Percentiles rank a stretch among this genome's conserved stretches.
phyloP scores from a whole-genome alignment of 805 yeast species.

The Candida loeiensis region DNA sequence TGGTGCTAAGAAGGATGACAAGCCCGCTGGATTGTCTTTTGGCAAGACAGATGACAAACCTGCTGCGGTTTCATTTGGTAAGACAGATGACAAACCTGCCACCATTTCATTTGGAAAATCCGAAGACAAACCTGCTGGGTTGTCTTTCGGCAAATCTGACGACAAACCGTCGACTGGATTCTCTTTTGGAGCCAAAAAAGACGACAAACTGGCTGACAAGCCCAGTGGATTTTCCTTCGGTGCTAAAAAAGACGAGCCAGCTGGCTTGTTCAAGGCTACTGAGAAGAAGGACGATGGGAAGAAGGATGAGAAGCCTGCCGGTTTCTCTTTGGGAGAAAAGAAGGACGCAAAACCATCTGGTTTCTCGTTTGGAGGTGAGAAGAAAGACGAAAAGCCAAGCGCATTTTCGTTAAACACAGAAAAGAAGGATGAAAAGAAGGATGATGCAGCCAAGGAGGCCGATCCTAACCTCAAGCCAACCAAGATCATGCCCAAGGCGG shows the following conservation, averaged over 20 bases:
- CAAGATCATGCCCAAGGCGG: slow-evolving; percentile 59
- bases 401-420: slow-evolving; percentile 15
- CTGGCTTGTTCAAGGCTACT: background rate
- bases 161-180: background rate
- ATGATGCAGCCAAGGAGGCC: slow-evolving; percentile 12
- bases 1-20: slow-evolving; percentile 13
- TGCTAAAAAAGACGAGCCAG: slow-evolving; percentile 17
- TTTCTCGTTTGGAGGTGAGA: slow-evolving; percentile 15
- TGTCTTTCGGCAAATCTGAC: slow-evolving; percentile 4
- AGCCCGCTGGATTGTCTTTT: slow-evolving; percentile 11
- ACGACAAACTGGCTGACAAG: slow-evolving; percentile 1
- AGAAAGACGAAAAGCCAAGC: slow-evolving; percentile 12
- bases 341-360: slow-evolving; percentile 10
- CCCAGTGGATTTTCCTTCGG: slow-evolving; percentile 16
- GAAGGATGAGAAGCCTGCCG: slow-evolving; percentile 9
- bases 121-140: slow-evolving; percentile 11
- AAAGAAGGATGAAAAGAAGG: slow-evolving; percentile 13
- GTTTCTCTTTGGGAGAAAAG: background rate
- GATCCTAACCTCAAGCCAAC: slow-evolving; percentile 44
- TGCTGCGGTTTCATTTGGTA: slow-evolving; percentile 7
- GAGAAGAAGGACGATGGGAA: slow-evolving; percentile 9
- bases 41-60: slow-evolving; percentile 10
- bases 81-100: slow-evolving; percentile 10
- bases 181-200: slow-evolving; percentile 10
- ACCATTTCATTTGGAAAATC: slow-evolving; percentile 14